A percentile compares a stretch with the other conserved stretches of the same genome.
phyloP scores from a whole-genome alignment of 2,329 filamentous ascomycete species.

The Botrytis fragariae region DNA sequence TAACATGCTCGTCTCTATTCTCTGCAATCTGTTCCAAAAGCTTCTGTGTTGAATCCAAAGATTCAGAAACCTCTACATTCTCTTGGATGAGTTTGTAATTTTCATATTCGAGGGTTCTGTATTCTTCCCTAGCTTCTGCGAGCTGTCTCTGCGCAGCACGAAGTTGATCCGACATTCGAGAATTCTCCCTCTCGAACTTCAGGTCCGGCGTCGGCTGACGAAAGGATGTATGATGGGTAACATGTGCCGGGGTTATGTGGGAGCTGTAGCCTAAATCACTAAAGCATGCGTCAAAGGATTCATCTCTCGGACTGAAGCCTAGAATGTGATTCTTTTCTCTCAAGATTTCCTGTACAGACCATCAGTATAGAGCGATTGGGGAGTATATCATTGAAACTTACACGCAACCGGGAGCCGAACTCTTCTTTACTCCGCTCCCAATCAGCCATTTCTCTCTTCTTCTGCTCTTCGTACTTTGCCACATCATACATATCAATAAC shows the following conservation, averaged over 20 bases:
- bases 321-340: not conserved
- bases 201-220: not conserved
- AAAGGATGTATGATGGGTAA: not conserved
- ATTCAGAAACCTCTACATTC: not conserved
- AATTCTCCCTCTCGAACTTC: not conserved
- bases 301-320: not conserved
- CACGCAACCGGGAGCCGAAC: not conserved
- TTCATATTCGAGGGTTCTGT: not conserved
- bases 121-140: not conserved
- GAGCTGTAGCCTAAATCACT: not conserved
- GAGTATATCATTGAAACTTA: not conserved
- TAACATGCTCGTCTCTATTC: constrained; percentile 7
- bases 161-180: not conserved
- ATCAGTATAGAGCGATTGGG: not conserved
- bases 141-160: not conserved
- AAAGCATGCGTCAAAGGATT: constrained; percentile 1
- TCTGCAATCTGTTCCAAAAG: not conserved
- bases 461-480: not conserved
- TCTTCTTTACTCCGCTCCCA: not conserved
- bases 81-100: not conserved
- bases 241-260: not conserved
- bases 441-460: not conserved
- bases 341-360: not conserved
- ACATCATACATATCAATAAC: not conserved
- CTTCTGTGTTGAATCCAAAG: not conserved